A percentile compares a stretch with the other conserved stretches of the same genome.
Evolutionary conservation across 1,139 yeast genomes (phyloP).

Genomic region (Yamadazyma diospyri): DNA sequence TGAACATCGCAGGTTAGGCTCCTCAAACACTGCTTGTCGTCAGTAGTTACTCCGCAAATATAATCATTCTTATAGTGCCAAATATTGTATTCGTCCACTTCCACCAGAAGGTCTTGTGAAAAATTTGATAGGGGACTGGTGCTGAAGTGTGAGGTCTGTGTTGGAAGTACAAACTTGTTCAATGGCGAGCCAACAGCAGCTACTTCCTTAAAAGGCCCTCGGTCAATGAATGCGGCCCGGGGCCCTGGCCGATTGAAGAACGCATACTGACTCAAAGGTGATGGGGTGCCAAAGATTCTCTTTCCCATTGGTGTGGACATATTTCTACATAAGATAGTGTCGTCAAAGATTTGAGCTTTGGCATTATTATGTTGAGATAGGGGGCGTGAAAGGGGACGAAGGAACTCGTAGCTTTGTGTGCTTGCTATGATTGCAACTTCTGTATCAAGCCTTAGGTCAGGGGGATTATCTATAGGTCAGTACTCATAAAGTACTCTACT

Average conservation of each 20-base stretch:
- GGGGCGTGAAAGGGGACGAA: no score
- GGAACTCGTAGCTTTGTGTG: no score
- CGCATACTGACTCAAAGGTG: not conserved
- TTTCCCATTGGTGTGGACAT: conserved; percentile 5
- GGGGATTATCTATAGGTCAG: not conserved
- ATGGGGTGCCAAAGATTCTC: not conserved
- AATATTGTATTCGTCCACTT: conserved; percentile 1
- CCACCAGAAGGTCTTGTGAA: conserved; percentile 1
- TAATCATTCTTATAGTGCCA: conserved; percentile 14
- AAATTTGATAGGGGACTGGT: conserved; percentile 2
- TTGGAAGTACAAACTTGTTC: conserved; percentile 1
- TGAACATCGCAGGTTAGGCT: conserved; percentile 16
- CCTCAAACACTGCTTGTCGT: conserved; percentile 13
- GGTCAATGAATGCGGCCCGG: not conserved
- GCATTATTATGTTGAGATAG: not conserved
- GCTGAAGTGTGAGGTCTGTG: not conserved
- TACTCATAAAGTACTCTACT: no score
- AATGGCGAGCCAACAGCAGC: conserved; percentile 6
- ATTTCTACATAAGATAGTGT: conserved; percentile 6
- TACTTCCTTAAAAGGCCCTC: not conserved
- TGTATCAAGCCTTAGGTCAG: conserved; percentile 1
- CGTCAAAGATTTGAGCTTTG: conserved; percentile 2
- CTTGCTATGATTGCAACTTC: conserved; percentile 5
- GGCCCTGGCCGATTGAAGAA: not conserved
- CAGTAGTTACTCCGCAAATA: conserved; percentile 17